Base-by-base conservation (phyloP, 2,329 filamentous ascomycete genomes). In the Alternaria metachromatica region DNA sequence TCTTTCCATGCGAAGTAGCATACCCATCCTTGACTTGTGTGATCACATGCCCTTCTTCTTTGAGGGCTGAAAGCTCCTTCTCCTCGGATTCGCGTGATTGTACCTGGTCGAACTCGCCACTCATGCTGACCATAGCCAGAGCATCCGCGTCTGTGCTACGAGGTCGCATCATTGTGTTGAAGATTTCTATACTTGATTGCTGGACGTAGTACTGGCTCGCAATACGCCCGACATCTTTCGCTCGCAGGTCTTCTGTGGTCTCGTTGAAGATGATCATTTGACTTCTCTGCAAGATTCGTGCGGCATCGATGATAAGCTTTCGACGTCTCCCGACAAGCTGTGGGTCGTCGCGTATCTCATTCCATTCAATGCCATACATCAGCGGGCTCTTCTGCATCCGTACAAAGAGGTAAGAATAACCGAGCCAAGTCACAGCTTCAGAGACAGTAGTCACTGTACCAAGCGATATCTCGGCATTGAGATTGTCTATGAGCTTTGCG, bases 181-280 rank as follows among this genome's bases (percentile, higher is more conserved):
- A 99, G 45, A 98, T 92, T 78, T 98, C 91, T 66, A 99, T 91
- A 78, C 93, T 97, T 13, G 91, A 92, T 74, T 99, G 94, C 51
- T 96, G 85, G 53, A 99, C 95, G 76, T 99, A 99, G 77, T 91
- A 99, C 79, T 99, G 95, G 79, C 95, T 98, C 15, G 96, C 96
- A 78, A 99, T 99, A 15, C 96, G 90, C 4, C 96, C 96, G 55
- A 98, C 91, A 73, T 99, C 95, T 79, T 99, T 99, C 64, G 94
- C 92, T 63, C 93, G 90, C 9, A 99, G 87, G 73, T 97, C 95
- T 71, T 97, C 95, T 0, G 95, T 99, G 18, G 86, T 88, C 76
- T 98, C 96, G 70, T 99, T 97, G 84, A 95, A 99, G 60, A 99
- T 96, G 74, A 99, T 96, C 96, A 99, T 99, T 81, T 99, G 96